phyloP scores from a whole-genome alignment of 1,284 basidiomycete species.

The Ustilago esculenta region DNA sequence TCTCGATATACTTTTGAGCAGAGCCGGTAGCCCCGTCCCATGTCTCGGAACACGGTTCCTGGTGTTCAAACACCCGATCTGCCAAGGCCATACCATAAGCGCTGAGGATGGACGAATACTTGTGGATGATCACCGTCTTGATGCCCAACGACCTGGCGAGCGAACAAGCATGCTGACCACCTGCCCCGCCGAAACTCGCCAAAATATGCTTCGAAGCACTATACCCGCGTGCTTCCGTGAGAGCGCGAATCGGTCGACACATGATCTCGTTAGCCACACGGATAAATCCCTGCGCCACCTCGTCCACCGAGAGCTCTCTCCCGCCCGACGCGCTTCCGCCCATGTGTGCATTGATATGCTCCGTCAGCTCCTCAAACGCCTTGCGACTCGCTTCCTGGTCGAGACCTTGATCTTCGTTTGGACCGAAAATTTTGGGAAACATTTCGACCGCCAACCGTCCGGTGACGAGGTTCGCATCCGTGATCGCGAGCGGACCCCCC shows the following conservation, averaged over 20 bases:
- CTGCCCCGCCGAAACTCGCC: slow-evolving; percentile 88
- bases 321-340: slow-evolving; percentile 68
- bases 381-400: slow-evolving; percentile 73
- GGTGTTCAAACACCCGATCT: slow-evolving; percentile 78
- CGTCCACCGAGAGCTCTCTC: slow-evolving; percentile 75
- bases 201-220: slow-evolving; percentile 87
- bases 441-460: slow-evolving; percentile 63
- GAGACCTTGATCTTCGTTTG: slow-evolving; percentile 81
- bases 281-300: slow-evolving; percentile 81
- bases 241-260: slow-evolving; percentile 87
- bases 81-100: slow-evolving; percentile 89
- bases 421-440: slow-evolving; percentile 88
- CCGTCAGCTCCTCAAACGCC: slow-evolving; percentile 76
- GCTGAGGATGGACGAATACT: slow-evolving; percentile 84
- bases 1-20: slow-evolving; percentile 24
- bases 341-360: slow-evolving; percentile 75
- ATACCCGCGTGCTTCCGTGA: slow-evolving; percentile 90
- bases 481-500: slow-evolving; percentile 64
- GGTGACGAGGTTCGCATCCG: slow-evolving; percentile 65
- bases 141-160: slow-evolving; percentile 84
- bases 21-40: slow-evolving; percentile 64
- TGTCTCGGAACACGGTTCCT: slow-evolving; percentile 83
- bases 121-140: slow-evolving; percentile 83
- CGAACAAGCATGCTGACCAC: slow-evolving; percentile 90
- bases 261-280: slow-evolving; percentile 71